Conservation (phyloP, 352 stramenopile species). For the Globisporangium cederbergense region DNA sequence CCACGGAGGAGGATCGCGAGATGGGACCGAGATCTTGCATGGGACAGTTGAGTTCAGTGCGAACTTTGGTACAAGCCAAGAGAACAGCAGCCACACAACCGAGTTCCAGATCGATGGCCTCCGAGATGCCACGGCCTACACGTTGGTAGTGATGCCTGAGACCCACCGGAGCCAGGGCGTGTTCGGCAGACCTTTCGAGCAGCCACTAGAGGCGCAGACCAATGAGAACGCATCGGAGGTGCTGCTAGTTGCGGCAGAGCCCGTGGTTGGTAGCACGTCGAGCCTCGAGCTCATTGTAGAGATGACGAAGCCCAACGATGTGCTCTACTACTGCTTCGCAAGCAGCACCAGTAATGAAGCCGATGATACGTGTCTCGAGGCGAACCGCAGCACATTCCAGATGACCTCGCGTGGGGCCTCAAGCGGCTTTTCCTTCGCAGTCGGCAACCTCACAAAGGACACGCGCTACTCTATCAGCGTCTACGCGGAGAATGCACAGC, state of each 20-base stretch:
- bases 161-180: constrained; percentile 60
- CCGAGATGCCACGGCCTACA: constrained; percentile 43
- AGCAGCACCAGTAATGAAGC: neutral
- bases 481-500: constrained; percentile 52
- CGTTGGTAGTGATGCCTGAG: constrained; percentile 57
- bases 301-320: constrained; percentile 61
- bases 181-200: constrained; percentile 41
- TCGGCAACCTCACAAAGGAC: constrained; percentile 59
- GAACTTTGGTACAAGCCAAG: neutral
- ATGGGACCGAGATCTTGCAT: constrained; percentile 11
- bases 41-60: constrained; percentile 13
- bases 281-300: constrained; percentile 37
- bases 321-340: constrained; percentile 45
- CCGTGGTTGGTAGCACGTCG: constrained; percentile 34
- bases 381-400: constrained; percentile 29
- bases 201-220: constrained; percentile 45
- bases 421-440: constrained; percentile 32
- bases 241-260: constrained; percentile 21
- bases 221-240: constrained; percentile 70
- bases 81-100: neutral
- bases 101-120: constrained; percentile 42
- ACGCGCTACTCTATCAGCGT: constrained; percentile 37
- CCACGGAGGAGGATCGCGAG: constrained; percentile 6
- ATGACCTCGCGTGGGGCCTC: constrained; percentile 10
- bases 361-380: constrained; percentile 21